phyloP scores from a whole-genome alignment of 1,284 basidiomycete genomes.

The Naganishia liquefaciens region DNA sequence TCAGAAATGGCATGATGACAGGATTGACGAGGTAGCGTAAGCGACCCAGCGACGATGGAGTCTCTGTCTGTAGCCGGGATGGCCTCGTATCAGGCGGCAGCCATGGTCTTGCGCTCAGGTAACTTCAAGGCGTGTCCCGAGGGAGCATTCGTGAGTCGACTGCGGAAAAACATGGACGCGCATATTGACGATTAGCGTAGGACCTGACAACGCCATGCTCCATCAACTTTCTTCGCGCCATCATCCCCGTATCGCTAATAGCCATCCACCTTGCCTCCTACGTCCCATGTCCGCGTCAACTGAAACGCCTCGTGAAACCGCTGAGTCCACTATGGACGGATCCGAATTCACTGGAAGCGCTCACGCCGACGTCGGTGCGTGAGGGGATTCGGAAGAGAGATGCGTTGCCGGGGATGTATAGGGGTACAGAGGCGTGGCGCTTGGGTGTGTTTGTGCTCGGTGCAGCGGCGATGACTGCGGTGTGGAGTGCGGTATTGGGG shows the following conservation, averaged over 20 bases:
- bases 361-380: slow-evolving; percentile 37
- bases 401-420: slow-evolving; percentile 32
- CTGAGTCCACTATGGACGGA: slow-evolving; percentile 39
- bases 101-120: too few species aligned
- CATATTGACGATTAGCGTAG: slow-evolving; percentile 23
- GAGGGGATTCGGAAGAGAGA: slow-evolving; percentile 27
- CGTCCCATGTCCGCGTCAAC: slow-evolving; percentile 29
- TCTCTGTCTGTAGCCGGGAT: too few species aligned
- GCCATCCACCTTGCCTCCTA: slow-evolving; percentile 38
- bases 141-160: slow-evolving; percentile 19
- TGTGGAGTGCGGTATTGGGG: slow-evolving; percentile 45
- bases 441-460: slow-evolving; percentile 39
- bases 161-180: slow-evolving; percentile 37
- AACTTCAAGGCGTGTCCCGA: slow-evolving; percentile 17
- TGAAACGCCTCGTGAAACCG: slow-evolving; percentile 35
- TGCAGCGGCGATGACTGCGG: slow-evolving; percentile 37
- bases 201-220: slow-evolving; percentile 37
- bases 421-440: slow-evolving; percentile 38
- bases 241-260: slow-evolving; percentile 36
- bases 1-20: too few species aligned
- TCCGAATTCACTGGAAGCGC: slow-evolving; percentile 39
- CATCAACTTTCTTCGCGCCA: slow-evolving; percentile 40
- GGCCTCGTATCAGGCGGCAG: too few species aligned
- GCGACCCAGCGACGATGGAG: too few species aligned
- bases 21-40: too few species aligned